These are phyloP conservation scores for Dictyostelium intermedium DNA, from an alignment of 78 protist genomes.

Conservation along the genomic window DNA sequence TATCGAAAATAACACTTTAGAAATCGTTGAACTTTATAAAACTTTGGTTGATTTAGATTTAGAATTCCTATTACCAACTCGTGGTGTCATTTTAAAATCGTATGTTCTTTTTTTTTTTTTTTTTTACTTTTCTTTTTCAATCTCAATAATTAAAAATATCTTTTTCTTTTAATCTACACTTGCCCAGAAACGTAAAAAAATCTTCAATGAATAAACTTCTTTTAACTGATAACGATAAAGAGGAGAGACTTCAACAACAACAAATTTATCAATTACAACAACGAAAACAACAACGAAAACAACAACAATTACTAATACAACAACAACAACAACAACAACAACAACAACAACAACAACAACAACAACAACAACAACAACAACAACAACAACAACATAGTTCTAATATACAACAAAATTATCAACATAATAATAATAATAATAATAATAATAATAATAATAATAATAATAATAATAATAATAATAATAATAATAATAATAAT, in stretches of 20 bases:
- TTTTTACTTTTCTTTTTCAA: neutral
- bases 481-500: too few relatives aligned
- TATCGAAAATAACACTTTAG: neutral
- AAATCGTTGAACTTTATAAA: neutral
- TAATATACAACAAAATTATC: neutral
- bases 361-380: neutral
- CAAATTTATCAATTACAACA: neutral
- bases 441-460: too few relatives aligned
- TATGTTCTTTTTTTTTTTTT: neutral
- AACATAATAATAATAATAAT: neutral
- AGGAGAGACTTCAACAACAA: neutral
- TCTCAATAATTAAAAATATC: too few relatives aligned
- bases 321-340: neutral
- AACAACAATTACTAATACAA: neutral
- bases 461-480: too few relatives aligned
- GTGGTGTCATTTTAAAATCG: neutral
- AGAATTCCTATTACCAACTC: neutral
- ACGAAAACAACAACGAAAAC: neutral
- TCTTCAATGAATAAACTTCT: neutral
- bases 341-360: neutral
- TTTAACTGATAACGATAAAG: neutral
- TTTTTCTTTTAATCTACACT: neutral
- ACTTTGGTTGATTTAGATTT: neutral
- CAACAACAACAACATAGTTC: neutral
- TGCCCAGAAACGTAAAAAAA: neutral